These are phyloP conservation scores for Cladobotryum protrusum DNA, from an alignment of 2,329 filamentous ascomycete species.

Conservation along the genomic window DNA sequence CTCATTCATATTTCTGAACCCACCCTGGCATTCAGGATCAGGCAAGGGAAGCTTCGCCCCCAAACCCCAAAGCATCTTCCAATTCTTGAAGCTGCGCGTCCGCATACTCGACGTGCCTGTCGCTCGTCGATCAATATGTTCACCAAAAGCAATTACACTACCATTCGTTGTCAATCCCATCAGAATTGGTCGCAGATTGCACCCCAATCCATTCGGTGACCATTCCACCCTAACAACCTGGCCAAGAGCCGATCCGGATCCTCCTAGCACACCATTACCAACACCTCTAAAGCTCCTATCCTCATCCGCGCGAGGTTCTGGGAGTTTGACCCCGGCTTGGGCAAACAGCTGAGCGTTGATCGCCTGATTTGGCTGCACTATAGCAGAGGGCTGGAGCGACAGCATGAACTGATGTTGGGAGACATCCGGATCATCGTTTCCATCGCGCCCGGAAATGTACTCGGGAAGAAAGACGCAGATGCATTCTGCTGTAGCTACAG, in stretches of 20 bases:
- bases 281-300: constrained; percentile 35
- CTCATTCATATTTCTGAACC: constrained; percentile 35
- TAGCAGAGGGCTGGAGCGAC: constrained; percentile 26
- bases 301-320: constrained; percentile 18
- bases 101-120: constrained; percentile 25
- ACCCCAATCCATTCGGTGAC: constrained; percentile 54
- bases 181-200: constrained; percentile 47
- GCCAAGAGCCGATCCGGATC: constrained; percentile 45
- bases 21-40: constrained; percentile 26
- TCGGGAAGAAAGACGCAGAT: constrained; percentile 47
- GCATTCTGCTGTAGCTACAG: constrained; percentile 50
- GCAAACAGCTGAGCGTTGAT: constrained; percentile 42
- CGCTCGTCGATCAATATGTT: constrained; percentile 30
- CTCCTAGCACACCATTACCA: constrained; percentile 40
- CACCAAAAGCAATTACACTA: constrained; percentile 45
- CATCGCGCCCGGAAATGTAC: constrained; percentile 22
- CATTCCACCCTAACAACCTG: constrained; percentile 49
- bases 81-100: constrained; percentile 39
- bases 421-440: constrained; percentile 19
- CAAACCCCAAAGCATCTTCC: constrained; percentile 51
- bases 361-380: constrained; percentile 34
- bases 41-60: constrained; percentile 47
- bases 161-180: constrained; percentile 46
- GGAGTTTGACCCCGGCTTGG: constrained; percentile 30
- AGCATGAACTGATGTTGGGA: constrained; percentile 28